Conservation (phyloP, 129 eudicot species). For the Erigeron canadensis region DNA sequence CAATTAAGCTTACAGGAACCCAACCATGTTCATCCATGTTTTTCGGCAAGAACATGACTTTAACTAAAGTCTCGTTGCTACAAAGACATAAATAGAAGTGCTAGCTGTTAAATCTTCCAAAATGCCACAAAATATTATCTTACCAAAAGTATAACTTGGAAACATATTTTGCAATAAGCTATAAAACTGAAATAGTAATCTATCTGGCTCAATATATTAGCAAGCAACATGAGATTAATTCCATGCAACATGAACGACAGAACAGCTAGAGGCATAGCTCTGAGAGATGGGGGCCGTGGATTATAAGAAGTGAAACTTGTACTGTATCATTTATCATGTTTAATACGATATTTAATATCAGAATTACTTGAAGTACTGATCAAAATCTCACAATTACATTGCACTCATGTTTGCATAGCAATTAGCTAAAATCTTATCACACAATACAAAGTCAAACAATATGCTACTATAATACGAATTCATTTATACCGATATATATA, state of each 20-base stretch:
- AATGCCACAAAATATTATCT: not conserved
- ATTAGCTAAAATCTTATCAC: not conserved
- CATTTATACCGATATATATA: not conserved
- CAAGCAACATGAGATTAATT: slow-evolving; percentile 48
- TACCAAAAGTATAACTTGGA: not conserved
- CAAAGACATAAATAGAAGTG: slow-evolving; percentile 5
- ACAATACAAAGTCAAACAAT: not conserved
- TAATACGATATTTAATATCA: not conserved
- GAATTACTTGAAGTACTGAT: not conserved
- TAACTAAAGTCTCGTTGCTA: slow-evolving; percentile 74
- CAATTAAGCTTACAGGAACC: slow-evolving; percentile 72
- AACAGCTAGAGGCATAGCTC: slow-evolving; percentile 33
- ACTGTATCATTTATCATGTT: not conserved
- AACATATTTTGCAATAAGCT: not conserved
- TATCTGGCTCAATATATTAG: slow-evolving; percentile 67
- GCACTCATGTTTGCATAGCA: not conserved
- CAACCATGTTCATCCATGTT: slow-evolving; percentile 86
- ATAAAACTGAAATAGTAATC: slow-evolving; percentile 80
- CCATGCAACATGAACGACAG: slow-evolving; percentile 47
- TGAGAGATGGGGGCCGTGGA: not conserved
- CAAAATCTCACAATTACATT: not conserved
- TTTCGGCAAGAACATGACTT: slow-evolving; percentile 62
- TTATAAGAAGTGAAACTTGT: too few relatives aligned
- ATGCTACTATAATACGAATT: not conserved
- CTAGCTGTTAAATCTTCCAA: slow-evolving; percentile 16